These are phyloP conservation scores for Gastrolobium bilobum DNA, from an alignment of 306 rosid species.

Conservation along the genomic window DNA sequence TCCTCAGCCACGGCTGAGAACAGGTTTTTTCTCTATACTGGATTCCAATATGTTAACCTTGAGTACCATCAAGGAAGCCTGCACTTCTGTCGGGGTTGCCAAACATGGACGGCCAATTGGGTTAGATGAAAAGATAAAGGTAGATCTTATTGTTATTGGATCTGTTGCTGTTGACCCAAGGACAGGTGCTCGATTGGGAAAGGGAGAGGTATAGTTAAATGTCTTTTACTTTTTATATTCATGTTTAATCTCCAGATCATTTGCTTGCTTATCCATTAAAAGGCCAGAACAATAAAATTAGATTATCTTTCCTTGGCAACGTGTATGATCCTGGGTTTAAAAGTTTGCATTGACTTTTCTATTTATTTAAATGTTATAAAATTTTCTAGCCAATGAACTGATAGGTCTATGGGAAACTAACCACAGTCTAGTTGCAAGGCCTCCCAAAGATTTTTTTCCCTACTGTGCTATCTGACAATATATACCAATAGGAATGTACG, in stretches of 20 bases:
- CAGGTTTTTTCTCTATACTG: constrained; percentile 89
- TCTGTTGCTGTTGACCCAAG: constrained; percentile 92
- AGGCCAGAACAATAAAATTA: constrained; percentile 3
- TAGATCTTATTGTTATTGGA: constrained; percentile 86
- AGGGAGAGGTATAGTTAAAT: constrained; percentile 79
- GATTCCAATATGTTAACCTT: constrained; percentile 61
- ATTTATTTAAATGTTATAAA: constrained; percentile 13
- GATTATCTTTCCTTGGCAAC: constrained; percentile 19
- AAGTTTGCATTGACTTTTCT: constrained; percentile 1
- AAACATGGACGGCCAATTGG: constrained; percentile 85
- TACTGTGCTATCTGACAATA: constrained; percentile 12
- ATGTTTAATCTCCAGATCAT: constrained; percentile 3
- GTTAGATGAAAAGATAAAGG: constrained; percentile 84
- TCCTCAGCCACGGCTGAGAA: constrained; percentile 90
- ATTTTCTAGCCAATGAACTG: constrained; percentile 7
- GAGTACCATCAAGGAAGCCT: constrained; percentile 72
- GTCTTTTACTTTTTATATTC: constrained; percentile 5
- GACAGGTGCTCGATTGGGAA: constrained; percentile 95
- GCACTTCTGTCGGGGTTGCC: constrained; percentile 88
- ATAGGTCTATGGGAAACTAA: background rate
- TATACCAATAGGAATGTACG: constrained; percentile 15
- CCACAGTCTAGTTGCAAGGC: constrained; percentile 6
- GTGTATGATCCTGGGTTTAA: constrained; percentile 2
- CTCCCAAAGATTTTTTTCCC: background rate
- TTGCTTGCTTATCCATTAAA: constrained; percentile 1